phyloP scores from a whole-genome alignment of 2,329 filamentous ascomycete genomes.

The Diplodia corticola region DNA sequence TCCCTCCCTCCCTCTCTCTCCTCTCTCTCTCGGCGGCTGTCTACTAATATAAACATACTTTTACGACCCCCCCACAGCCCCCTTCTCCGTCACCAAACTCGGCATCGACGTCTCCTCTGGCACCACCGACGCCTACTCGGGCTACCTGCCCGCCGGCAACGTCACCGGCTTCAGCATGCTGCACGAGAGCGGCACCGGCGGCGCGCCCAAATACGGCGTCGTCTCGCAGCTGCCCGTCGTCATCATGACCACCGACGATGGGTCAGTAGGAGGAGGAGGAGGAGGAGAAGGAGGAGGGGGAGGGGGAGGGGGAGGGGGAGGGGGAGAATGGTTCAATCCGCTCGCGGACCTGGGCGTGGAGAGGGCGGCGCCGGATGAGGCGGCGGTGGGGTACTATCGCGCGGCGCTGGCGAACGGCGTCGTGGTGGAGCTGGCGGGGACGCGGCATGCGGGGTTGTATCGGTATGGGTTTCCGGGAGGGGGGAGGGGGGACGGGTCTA shows the following conservation, averaged over 20 bases:
- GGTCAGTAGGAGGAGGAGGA: too few species aligned
- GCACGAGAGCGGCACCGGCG: conserved; percentile 39
- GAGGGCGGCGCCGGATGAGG: conserved; percentile 53
- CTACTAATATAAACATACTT: too few species aligned
- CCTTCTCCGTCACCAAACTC: conserved; percentile 40
- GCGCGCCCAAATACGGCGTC: conserved; percentile 39
- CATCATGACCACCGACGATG: conserved; percentile 30
- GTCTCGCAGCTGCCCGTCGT: conserved; percentile 39
- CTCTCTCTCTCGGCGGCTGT: too few species aligned
- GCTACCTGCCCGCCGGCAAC: conserved; percentile 35
- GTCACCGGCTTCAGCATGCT: conserved; percentile 41
- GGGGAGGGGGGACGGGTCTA: not conserved
- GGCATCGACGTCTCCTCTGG: conserved; percentile 38
- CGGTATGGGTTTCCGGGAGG: conserved; percentile 58
- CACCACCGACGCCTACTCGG: conserved; percentile 38
- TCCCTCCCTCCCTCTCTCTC: not conserved
- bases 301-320: too few species aligned
- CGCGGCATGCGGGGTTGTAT: conserved; percentile 58
- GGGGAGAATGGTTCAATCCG: too few species aligned
- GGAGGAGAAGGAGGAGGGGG: too few species aligned
- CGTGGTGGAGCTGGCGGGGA: conserved; percentile 59
- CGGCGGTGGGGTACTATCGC: conserved; percentile 63
- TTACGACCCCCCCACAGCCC: too few species aligned
- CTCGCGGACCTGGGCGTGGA: conserved; percentile 57
- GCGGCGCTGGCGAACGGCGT: conserved; percentile 57